Evolutionary conservation across 2,329 filamentous ascomycete genomes (phyloP).

Genomic region (Reticulascus tulasneorum): DNA sequence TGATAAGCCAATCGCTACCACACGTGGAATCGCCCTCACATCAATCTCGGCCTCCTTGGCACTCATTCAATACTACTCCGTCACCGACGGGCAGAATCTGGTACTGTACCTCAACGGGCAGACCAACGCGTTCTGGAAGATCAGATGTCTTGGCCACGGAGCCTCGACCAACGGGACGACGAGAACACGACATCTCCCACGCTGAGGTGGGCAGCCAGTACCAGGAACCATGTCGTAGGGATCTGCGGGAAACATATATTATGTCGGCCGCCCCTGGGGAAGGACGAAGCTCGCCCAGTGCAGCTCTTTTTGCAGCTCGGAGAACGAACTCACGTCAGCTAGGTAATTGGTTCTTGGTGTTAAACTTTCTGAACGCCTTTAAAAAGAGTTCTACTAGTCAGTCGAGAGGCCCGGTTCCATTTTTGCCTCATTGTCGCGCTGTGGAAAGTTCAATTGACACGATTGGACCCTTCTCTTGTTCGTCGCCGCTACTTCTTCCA

Average conservation of each 20-base stretch:
- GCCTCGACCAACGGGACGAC: conserved; percentile 1
- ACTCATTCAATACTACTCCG: conserved; percentile 7
- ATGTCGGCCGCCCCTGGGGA: too few species aligned
- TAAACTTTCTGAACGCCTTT: not conserved
- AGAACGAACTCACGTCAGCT: too few species aligned
- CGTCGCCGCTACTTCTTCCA: not conserved
- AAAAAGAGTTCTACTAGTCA: not conserved
- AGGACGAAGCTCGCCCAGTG: too few species aligned
- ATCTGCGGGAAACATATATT: too few species aligned
- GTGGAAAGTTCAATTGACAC: not conserved
- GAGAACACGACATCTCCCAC: not conserved
- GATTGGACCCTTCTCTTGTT: not conserved
- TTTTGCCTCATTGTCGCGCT: not conserved
- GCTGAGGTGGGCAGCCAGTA: not conserved
- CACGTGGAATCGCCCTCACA: conserved; percentile 9
- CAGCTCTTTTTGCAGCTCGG: too few species aligned
- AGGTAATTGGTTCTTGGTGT: too few species aligned
- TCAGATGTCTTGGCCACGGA: not conserved
- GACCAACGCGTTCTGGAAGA: not conserved
- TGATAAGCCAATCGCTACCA: conserved; percentile 14
- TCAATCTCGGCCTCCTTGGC: conserved; percentile 8
- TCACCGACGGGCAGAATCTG: conserved; percentile 13
- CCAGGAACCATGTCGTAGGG: conserved; percentile 2
- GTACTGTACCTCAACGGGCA: conserved; percentile 4
- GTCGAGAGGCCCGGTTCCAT: conserved; percentile 1